A percentile compares a stretch with the other conserved stretches of the same genome.
phyloP scores from a whole-genome alignment of 495 filamentous ascomycete species.

The Hyaloscypha hepaticicola region DNA sequence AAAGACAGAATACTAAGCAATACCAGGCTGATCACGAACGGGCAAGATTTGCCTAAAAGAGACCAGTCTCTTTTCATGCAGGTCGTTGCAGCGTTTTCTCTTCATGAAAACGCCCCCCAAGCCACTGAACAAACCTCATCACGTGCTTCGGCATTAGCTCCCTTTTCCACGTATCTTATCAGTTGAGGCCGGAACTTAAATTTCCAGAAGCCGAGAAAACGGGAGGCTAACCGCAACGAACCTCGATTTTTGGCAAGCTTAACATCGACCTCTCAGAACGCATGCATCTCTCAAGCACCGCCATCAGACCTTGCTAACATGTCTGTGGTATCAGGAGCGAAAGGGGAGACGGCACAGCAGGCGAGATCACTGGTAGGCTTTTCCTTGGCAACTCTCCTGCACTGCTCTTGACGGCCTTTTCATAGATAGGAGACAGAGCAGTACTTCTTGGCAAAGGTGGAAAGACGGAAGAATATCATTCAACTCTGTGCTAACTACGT shows the following conservation, averaged over 20 bases:
- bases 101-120: neutral
- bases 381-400: neutral
- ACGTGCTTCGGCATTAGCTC: conserved; percentile 5
- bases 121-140: neutral
- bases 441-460: neutral
- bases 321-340: conserved; percentile 49
- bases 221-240: neutral
- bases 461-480: neutral
- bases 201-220: neutral
- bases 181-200: conserved; percentile 1
- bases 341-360: conserved; percentile 67
- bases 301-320: conserved; percentile 31
- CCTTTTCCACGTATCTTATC: conserved; percentile 9
- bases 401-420: too few relatives aligned
- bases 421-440: neutral
- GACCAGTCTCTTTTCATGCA: neutral
- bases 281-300: neutral
- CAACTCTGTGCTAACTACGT: neutral
- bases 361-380: conserved; percentile 47
- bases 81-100: neutral
- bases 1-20: neutral
- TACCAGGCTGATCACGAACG: neutral
- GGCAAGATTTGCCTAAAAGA: neutral
- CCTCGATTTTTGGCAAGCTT: neutral
- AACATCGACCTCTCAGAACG: neutral